Evolutionary conservation across 2,329 filamentous ascomycete genomes (phyloP), one percentile per base, ranked within the genome.

Genomic region (Aspergillus ochraceus): DNA sequence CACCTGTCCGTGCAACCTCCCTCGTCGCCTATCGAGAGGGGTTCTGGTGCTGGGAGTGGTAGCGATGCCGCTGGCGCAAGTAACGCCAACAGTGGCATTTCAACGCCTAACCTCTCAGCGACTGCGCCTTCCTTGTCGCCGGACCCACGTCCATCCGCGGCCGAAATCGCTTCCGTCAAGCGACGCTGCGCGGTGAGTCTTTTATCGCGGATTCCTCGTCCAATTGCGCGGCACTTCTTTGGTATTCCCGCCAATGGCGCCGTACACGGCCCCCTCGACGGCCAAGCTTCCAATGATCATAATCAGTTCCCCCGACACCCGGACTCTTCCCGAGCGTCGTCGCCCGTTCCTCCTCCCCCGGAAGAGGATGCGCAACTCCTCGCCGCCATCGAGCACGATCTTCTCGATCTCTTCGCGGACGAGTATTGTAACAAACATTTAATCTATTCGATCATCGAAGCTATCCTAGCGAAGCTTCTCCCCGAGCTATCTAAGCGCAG

Each of bases 401-500:
- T 92, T 50, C 81, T 98, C 51, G 86, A 90, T 68, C 81, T 93
- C 42, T 88, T 97, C 66, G 86, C 85, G 17, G 92, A 97, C 76
- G 81, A 84, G 54, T 97, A 97, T 77, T 89, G 92, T 77, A 99
- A 99, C 78, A 96, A 93, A 79, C 92, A 97, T 77, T 80, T 98
- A 32, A 80, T 97, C 67, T 97, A 96, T 71, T 83, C 86, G 49
- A 81, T 95, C 52, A 78, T 98, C 36, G 95, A 99, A 77, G 77
- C 94, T 59, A 74, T 97, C 2, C 80, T 97, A n/a, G 85, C 92
- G 58, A 86, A 89, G 64, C 76, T 98, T 62, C 85, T 97, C 71
- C 95, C 95, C 4, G 95, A 99, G 78, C 74, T 98, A 68, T 83
- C 83, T 56, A 89, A 91, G 68, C 87, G 86, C 72, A 86, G 87